These are phyloP conservation scores for Bipolaris bicolor DNA, from an alignment of 2,329 filamentous ascomycete genomes.

Conservation along the genomic window DNA sequence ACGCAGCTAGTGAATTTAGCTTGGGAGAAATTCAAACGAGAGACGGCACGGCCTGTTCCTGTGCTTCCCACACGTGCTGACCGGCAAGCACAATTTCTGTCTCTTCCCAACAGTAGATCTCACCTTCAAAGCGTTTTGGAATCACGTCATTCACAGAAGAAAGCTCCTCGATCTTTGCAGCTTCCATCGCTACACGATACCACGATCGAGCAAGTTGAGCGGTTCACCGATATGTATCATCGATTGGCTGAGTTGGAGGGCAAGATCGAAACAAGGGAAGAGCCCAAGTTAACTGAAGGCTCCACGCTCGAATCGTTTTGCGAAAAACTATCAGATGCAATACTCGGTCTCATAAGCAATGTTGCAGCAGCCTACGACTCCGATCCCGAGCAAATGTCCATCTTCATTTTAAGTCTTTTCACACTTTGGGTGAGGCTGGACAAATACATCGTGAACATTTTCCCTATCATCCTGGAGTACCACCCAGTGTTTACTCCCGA, in stretches of 20 bases:
- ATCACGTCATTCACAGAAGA: constrained; percentile 10
- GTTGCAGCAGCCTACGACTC: constrained; percentile 50
- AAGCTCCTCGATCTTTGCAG: constrained; percentile 7
- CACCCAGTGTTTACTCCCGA: constrained; percentile 58
- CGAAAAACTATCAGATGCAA: constrained; percentile 39
- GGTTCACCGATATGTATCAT: constrained; percentile 31
- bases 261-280: constrained; percentile 23
- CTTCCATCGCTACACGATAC: constrained; percentile 12
- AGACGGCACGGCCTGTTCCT: constrained; percentile 49
- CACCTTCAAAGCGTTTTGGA: constrained; percentile 23
- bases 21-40: constrained; percentile 24
- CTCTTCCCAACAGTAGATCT: constrained; percentile 26
- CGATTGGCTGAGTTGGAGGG: constrained; percentile 23
- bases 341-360: constrained; percentile 45
- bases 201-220: constrained; percentile 20
- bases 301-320: constrained; percentile 41
- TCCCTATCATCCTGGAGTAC: constrained; percentile 58
- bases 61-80: constrained; percentile 50
- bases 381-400: constrained; percentile 58
- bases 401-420: constrained; percentile 60
- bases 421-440: constrained; percentile 65
- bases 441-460: constrained; percentile 47
- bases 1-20: constrained; percentile 38
- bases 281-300: constrained; percentile 8
- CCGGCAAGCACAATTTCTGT: constrained; percentile 20